A percentile compares a stretch with the other conserved stretches of the same genome.
Conservation (phyloP, 768 basidiomycete species). For the Tephrocybe sp. region DNA sequence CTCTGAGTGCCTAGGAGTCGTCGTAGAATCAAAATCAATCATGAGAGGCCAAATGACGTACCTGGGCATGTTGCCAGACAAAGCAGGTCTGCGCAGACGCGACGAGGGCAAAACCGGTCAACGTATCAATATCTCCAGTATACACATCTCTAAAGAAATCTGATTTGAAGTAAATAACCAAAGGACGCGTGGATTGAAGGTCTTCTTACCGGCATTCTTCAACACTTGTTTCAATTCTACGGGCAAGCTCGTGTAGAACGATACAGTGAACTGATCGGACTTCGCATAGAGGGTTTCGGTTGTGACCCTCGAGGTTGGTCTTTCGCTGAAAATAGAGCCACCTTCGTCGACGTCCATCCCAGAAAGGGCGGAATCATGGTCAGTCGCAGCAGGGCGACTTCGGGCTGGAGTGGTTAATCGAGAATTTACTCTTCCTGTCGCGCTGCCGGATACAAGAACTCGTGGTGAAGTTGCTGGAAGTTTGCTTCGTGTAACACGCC, state of each 20-base stretch:
- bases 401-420: constrained; percentile 42
- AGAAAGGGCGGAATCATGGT: constrained; percentile 43
- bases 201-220: constrained; percentile 55
- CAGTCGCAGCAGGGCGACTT: constrained; percentile 18
- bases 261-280: constrained; percentile 65
- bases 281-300: constrained; percentile 60
- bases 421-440: constrained; percentile 26
- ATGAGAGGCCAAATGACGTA: constrained; percentile 21
- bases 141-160: constrained; percentile 70
- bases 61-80: constrained; percentile 81
- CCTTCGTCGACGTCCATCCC: constrained; percentile 70
- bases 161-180: constrained; percentile 21
- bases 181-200: not conserved
- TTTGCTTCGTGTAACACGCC: constrained; percentile 43
- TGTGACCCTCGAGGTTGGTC: constrained; percentile 29
- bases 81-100: constrained; percentile 73
- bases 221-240: constrained; percentile 73
- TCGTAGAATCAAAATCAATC: constrained; percentile 1
- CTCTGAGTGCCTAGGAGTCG: constrained; percentile 49
- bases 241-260: constrained; percentile 69
- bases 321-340: constrained; percentile 35
- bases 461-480: constrained; percentile 26
- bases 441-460: constrained; percentile 23
- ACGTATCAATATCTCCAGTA: constrained; percentile 66
- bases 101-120: constrained; percentile 73